Conservation (phyloP, 1,284 basidiomycete species). For the Microbotryomycetes sp. region DNA sequence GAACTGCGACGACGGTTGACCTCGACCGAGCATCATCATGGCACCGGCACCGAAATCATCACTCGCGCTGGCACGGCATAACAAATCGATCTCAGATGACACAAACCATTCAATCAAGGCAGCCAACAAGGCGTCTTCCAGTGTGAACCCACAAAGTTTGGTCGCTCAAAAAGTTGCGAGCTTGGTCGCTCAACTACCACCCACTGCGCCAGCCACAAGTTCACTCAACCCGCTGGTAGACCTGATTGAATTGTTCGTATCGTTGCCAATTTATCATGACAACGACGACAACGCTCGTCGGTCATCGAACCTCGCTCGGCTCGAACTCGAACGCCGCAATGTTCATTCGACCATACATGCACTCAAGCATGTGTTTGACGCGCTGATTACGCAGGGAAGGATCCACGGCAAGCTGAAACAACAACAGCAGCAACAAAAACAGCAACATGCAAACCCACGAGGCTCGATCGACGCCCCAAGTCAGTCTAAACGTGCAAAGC, state of each 20-base stretch:
- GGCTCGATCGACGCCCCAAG: slow-evolving; percentile 5
- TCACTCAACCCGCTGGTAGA: slow-evolving; percentile 71
- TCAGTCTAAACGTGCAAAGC: no score
- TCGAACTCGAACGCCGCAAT: slow-evolving; percentile 41
- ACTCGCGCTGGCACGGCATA: no score
- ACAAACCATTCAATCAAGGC: no score
- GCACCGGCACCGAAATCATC: neutral
- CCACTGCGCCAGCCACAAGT: slow-evolving; percentile 18
- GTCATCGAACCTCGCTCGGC: slow-evolving; percentile 43
- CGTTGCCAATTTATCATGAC: slow-evolving; percentile 36
- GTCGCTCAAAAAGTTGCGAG: slow-evolving; percentile 7
- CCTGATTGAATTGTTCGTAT: slow-evolving; percentile 53
- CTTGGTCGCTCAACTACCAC: slow-evolving; percentile 25
- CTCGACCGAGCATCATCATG: neutral
- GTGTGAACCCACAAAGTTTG: no score
- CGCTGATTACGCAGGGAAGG: slow-evolving; percentile 56
- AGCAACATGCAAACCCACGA: slow-evolving; percentile 4
- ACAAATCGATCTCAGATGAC: no score
- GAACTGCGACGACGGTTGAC: neutral
- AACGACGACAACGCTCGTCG: slow-evolving; percentile 30
- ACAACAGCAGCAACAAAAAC: neutral
- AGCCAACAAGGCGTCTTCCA: no score
- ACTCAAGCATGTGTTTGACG: slow-evolving; percentile 69
- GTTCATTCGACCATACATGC: slow-evolving; percentile 74
- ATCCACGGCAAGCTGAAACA: slow-evolving; percentile 45